phyloP scores from a whole-genome alignment of 768 basidiomycete genomes.

The Pleurotus salmoneostramineus region DNA sequence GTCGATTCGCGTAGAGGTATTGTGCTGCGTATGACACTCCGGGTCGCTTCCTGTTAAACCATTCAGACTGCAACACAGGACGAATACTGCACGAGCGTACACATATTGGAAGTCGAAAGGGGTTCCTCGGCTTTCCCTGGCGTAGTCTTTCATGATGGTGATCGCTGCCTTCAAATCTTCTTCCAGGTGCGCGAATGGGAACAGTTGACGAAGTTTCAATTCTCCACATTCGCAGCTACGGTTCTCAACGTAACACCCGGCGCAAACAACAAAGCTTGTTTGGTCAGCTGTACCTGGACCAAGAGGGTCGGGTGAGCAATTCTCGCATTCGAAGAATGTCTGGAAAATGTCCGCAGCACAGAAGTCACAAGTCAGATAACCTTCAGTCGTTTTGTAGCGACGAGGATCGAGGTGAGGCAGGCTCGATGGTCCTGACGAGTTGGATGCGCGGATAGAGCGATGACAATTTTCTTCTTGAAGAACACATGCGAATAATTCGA shows the following conservation, averaged over 20 bases:
- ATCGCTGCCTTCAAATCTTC: constrained; percentile 30
- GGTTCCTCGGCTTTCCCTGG: not conserved
- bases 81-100: not conserved
- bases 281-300: constrained; percentile 3
- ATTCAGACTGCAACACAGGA: not conserved
- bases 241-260: constrained; percentile 75
- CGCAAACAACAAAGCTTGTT: constrained; percentile 53
- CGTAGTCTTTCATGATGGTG: constrained; percentile 9
- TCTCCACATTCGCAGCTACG: constrained; percentile 59
- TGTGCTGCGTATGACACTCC: constrained; percentile 24
- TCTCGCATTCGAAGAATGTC: constrained; percentile 69
- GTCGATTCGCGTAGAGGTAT: constrained; percentile 30
- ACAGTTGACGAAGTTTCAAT: constrained; percentile 62
- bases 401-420: not conserved
- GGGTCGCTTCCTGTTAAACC: constrained; percentile 1
- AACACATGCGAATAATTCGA: constrained; percentile 47
- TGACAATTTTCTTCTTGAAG: constrained; percentile 42
- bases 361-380: constrained; percentile 62
- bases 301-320: constrained; percentile 28
- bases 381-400: constrained; percentile 15
- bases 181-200: constrained; percentile 43
- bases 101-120: not conserved
- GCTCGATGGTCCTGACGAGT: not conserved
- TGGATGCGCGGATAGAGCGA: not conserved
- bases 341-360: constrained; percentile 82